Evolutionary conservation across 805 yeast species (phyloP).

Genomic region (Saturnispora sanitii): DNA sequence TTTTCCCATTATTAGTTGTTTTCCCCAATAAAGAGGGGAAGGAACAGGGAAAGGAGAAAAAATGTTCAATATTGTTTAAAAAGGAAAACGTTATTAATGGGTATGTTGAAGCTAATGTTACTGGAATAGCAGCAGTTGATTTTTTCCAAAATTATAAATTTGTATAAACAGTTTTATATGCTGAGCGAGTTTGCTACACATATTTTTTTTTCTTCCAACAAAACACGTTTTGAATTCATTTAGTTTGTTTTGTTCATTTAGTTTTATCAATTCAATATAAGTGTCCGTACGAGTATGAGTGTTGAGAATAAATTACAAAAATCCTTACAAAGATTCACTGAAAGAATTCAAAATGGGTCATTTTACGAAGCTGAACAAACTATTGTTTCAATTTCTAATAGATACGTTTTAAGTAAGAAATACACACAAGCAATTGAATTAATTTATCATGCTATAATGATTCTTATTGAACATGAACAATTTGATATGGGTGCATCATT

Average conservation of each 20-base stretch:
- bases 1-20: constrained; percentile 7
- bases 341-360: constrained; percentile 58
- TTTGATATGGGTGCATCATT: constrained; percentile 78
- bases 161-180: background rate
- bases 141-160: background rate
- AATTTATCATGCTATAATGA: constrained; percentile 59
- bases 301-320: constrained; percentile 39
- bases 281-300: too few relatives aligned
- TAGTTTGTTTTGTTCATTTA: too few relatives aligned
- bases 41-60: background rate
- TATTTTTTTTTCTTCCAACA: background rate
- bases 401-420: constrained; percentile 63
- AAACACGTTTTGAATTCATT: too few relatives aligned
- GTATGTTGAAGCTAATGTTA: background rate
- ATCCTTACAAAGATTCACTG: constrained; percentile 57
- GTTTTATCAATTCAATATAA: too few relatives aligned
- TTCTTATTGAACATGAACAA: constrained; percentile 58
- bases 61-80: background rate
- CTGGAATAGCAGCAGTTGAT: background rate
- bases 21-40: background rate
- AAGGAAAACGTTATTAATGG: background rate
- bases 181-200: background rate
- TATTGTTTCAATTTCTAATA: constrained; percentile 75
- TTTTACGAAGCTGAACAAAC: constrained; percentile 96
- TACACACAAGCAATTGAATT: constrained; percentile 66